A percentile compares a stretch with the other conserved stretches of the same genome.
Evolutionary conservation across 495 filamentous ascomycete species (phyloP).

Genomic region (Pyronema omphalodes): DNA sequence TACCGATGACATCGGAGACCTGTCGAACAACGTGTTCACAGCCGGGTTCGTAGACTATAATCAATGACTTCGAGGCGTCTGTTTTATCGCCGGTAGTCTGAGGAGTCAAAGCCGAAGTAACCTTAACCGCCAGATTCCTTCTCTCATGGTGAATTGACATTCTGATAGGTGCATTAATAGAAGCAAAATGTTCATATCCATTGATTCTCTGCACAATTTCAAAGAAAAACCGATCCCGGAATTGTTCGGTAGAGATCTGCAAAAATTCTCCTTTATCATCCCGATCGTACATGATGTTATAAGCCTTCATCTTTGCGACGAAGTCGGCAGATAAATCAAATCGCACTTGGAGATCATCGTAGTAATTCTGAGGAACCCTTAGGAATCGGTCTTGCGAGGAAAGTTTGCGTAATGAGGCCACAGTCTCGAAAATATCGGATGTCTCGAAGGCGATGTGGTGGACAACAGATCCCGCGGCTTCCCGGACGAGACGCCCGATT

Average conservation of each 20-base stretch:
- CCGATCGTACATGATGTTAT: conserved; percentile 4
- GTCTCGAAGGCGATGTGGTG: conserved; percentile 4
- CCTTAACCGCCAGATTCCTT: conserved; percentile 1
- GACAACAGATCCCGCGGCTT: conserved; percentile 1
- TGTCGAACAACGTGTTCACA: conserved; percentile 48
- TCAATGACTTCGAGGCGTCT: conserved; percentile 18
- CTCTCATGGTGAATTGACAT: conserved; percentile 2
- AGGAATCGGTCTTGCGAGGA: conserved; percentile 5
- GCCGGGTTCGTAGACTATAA: conserved; percentile 41
- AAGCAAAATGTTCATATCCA: conserved; percentile 1
- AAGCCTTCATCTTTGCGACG: background rate
- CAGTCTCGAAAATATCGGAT: conserved; percentile 2
- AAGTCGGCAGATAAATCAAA: background rate
- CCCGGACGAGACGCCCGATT: background rate
- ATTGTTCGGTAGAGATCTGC: conserved; percentile 1
- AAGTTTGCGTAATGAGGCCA: background rate
- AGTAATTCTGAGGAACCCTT: conserved; percentile 2
- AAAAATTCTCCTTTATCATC: conserved; percentile 3
- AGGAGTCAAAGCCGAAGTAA: background rate
- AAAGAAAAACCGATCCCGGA: conserved; percentile 4
- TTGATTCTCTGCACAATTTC: background rate
- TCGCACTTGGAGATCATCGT: conserved; percentile 1
- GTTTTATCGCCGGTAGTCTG: background rate
- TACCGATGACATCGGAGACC: conserved; percentile 51
- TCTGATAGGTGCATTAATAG: conserved; percentile 1